A percentile compares a stretch with the other conserved stretches of the same genome.
Evolutionary conservation across 1,284 basidiomycete species (phyloP).

Genomic region (Serendipita sp.): DNA sequence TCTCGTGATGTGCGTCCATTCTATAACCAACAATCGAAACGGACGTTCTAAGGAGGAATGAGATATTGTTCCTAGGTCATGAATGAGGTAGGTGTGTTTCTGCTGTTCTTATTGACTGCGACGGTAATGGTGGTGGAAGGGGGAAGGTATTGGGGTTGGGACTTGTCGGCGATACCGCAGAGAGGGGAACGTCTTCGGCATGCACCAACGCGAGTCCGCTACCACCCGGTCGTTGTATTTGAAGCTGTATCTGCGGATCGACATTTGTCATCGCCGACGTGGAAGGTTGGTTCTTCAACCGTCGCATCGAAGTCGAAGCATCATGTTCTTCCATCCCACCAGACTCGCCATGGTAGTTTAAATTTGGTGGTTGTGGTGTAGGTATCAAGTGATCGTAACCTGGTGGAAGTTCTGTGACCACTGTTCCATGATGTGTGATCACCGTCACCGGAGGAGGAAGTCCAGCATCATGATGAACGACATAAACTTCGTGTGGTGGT

Average conservation of each 20-base stretch:
- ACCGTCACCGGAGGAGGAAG: constrained; percentile 3
- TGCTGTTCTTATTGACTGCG: no score
- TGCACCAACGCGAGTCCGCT: neutral
- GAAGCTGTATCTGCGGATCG: neutral
- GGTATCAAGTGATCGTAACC: neutral
- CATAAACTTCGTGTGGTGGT: neutral
- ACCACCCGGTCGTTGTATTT: neutral
- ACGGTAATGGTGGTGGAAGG: neutral
- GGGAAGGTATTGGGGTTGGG: neutral
- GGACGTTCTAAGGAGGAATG: no score
- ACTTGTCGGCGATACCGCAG: neutral
- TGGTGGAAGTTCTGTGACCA: neutral
- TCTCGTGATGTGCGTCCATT: no score
- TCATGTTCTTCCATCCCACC: neutral
- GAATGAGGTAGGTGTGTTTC: no score
- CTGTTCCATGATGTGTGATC: neutral
- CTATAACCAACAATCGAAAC: no score
- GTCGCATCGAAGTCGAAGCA: neutral
- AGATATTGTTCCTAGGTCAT: no score
- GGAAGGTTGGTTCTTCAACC: neutral
- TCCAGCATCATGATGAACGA: constrained; percentile 4
- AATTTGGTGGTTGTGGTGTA: neutral
- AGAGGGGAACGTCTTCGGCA: neutral
- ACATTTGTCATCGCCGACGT: neutral
- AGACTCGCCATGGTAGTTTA: no score